Evolutionary conservation across 73 alveolate genomes (phyloP), one percentile per base, ranked within the genome.

Genomic region (Paramecium biaurelia): DNA sequence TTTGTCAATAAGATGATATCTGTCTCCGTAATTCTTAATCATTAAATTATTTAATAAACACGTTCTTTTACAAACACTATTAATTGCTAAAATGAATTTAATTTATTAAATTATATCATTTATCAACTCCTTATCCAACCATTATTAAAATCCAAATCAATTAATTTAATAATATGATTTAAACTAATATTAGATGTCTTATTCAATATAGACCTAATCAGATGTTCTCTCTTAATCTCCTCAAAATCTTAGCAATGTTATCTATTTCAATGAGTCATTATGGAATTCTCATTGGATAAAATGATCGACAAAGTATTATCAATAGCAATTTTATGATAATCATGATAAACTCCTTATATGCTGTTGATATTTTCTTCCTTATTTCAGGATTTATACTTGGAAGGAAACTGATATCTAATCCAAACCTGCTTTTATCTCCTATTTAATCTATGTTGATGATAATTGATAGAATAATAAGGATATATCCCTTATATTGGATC

Each of bases 1-100:
- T 37, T 72, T 32, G 45, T 72, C 86, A 21, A 72, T 72, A 28
- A 72, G 58, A 37, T 72, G 86, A 18, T 72, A 72, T 72, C 86
- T 32, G 24, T 72, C 58, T 20, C 86, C 86, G 30, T 28, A 72
- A 72, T 72, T 72, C 34, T 42, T 35, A 32, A 30, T 63, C 84
- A 63, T 63, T 30, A 63, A 30, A 53, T 53, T 53, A 63, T 30
- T 63, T 63, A 63, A 12, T 63, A 63, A 63, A 63, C 84, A 63
- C 84, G 84, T 63, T 63, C 84, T 63, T 32, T 30, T 63, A 63
- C 45, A 63, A 26, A 63, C 84, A 63, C 84, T 53, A 63, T 63
- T 63, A 63, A 63, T 63, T 63, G 8, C 45, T 30, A 38, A 63
- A 14, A 63, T 26, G 43, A 23, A 30, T 63, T 30, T 18, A 53